phyloP scores from a whole-genome alignment of 1,284 basidiomycete species.

The Amylostereum chailletii region DNA sequence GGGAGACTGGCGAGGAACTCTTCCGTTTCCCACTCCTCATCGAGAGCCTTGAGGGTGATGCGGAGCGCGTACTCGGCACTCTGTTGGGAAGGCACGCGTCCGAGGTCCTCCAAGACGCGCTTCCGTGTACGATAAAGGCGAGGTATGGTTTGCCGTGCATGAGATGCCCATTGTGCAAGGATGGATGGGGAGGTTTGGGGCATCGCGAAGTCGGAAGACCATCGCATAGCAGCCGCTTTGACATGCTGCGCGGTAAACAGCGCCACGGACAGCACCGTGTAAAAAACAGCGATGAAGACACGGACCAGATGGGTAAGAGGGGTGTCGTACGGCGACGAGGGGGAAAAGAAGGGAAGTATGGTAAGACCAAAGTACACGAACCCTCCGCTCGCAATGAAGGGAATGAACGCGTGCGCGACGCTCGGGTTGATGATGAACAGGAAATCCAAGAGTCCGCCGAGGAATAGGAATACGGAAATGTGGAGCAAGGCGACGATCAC shows the following conservation, averaged over 20 bases:
- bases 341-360: conserved; percentile 2
- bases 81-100: neutral
- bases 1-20: neutral
- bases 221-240: too few relatives aligned
- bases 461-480: conserved; percentile 6
- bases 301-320: conserved; percentile 5
- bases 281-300: neutral
- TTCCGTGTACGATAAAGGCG: neutral
- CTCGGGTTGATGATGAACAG: conserved; percentile 2
- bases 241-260: too few relatives aligned
- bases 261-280: neutral
- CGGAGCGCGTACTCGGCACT: neutral
- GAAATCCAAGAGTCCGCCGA: conserved; percentile 7
- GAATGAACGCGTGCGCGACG: neutral
- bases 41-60: neutral
- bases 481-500: conserved; percentile 1
- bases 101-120: neutral
- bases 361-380: conserved; percentile 2
- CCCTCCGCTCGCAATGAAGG: neutral
- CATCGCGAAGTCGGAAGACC: too few relatives aligned
- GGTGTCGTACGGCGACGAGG: conserved; percentile 5
- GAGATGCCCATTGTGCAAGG: too few relatives aligned
- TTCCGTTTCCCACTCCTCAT: neutral
- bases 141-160: too few relatives aligned
- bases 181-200: too few relatives aligned